phyloP scores from a whole-genome alignment of 2,329 filamentous ascomycete genomes.

The Colletotrichum sp. region DNA sequence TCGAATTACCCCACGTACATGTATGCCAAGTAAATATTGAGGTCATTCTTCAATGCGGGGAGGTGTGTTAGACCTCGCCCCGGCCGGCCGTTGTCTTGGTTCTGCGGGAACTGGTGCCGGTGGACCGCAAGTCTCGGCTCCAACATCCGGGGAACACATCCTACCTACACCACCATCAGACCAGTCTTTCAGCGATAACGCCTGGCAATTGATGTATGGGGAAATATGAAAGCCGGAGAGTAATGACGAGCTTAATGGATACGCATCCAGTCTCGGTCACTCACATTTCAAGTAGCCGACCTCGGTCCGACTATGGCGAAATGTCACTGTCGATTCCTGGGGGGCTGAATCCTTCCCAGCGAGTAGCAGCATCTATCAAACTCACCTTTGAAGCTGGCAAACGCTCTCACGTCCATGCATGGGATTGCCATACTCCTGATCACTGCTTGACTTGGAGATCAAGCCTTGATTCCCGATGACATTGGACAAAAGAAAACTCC shows the following conservation, averaged over 20 bases:
- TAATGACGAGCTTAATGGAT: fast-evolving
- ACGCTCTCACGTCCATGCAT: no score
- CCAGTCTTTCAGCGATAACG: neutral
- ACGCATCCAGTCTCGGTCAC: neutral
- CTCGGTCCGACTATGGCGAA: neutral
- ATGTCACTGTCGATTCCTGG: neutral
- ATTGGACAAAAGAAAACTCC: neutral
- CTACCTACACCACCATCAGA: neutral
- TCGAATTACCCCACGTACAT: neutral
- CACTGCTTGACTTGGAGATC: neutral
- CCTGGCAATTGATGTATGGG: fast-evolving
- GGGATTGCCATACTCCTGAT: fast-evolving
- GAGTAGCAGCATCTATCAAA: neutral
- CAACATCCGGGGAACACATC: neutral
- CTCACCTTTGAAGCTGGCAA: no score
- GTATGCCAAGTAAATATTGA: neutral
- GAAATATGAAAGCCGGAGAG: neutral
- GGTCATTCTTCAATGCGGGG: neutral
- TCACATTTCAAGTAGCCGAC: neutral
- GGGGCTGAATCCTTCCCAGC: fast-evolving
- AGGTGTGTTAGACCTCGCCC: neutral
- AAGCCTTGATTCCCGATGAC: neutral
- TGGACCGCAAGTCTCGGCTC: neutral
- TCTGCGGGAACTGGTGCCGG: neutral
- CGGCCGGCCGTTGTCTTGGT: no score